These are phyloP conservation scores for Yarrowia osloensis DNA, from an alignment of 805 yeast genomes.

Conservation along the genomic window DNA sequence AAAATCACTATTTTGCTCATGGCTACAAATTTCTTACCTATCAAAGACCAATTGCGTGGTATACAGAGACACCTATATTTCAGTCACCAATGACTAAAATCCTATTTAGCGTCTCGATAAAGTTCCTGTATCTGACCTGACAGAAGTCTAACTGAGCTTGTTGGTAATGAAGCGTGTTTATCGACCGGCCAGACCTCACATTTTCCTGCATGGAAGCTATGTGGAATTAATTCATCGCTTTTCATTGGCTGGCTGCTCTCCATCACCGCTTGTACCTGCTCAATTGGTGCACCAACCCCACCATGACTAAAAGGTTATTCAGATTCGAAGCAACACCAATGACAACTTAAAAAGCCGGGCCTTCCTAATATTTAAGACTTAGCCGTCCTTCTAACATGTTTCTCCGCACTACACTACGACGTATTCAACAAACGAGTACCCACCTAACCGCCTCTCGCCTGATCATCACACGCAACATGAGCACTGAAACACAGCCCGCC, in stretches of 20 bases:
- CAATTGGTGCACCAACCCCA: neutral
- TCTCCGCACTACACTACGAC: slow-evolving; percentile 12
- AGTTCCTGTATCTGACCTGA: neutral
- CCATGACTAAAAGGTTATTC: slow-evolving; percentile 4
- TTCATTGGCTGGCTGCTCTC: neutral
- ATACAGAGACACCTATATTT: neutral
- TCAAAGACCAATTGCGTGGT: neutral
- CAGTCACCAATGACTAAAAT: slow-evolving; percentile 10
- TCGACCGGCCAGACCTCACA: neutral
- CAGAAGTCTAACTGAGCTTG: slow-evolving; percentile 7
- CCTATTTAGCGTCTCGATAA: neutral
- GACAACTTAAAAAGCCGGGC: slow-evolving; percentile 1
- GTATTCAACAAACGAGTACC: neutral
- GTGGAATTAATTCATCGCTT: neutral
- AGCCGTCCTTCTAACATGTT: neutral
- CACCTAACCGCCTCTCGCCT: neutral
- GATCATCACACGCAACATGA: slow-evolving; percentile 7
- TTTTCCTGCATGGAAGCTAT: neutral
- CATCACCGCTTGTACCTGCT: neutral
- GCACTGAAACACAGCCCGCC: slow-evolving; percentile 1
- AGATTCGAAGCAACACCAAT: neutral
- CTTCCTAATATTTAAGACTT: neutral
- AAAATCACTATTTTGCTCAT: no score
- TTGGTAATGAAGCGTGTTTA: neutral
- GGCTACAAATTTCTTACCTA: neutral